Conservation (phyloP, 2,329 filamentous ascomycete species). For the Neurospora sp. region DNA sequence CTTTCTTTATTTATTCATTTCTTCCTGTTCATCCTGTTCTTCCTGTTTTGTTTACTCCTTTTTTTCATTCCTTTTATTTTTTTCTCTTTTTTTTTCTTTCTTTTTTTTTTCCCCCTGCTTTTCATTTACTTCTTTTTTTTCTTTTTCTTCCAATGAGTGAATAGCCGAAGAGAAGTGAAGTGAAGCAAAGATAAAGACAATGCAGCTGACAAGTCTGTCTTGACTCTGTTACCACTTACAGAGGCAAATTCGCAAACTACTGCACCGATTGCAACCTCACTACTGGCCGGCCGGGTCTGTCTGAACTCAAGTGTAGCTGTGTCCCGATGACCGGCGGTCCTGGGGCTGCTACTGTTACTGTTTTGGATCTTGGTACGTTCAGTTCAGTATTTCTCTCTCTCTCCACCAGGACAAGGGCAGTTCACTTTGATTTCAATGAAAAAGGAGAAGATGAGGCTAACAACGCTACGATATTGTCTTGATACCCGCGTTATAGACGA, state of each 20-base stretch:
- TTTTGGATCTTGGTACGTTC: constrained; percentile 12
- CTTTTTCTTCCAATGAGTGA: too few relatives aligned
- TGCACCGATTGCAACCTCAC: constrained; percentile 10
- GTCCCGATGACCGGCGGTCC: not conserved
- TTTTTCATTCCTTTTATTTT: not conserved
- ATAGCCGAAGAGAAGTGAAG: not conserved
- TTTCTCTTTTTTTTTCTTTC: not conserved
- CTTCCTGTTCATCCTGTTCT: too few relatives aligned
- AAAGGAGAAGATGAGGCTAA: not conserved
- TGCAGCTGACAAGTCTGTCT: not conserved
- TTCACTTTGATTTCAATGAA: not conserved
- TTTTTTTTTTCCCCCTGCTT: too few relatives aligned
- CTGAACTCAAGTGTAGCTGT: constrained; percentile 7
- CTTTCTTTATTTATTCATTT: too few relatives aligned
- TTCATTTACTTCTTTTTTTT: too few relatives aligned
- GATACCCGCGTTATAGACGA: constrained; percentile 3
- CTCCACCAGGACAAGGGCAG: not conserved
- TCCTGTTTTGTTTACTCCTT: too few relatives aligned
- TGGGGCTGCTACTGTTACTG: not conserved
- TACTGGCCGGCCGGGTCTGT: not conserved
- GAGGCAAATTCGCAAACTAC: constrained; percentile 15
- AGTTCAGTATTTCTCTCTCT: not conserved
- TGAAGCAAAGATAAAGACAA: not conserved
- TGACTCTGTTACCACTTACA: not conserved
- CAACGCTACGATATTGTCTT: not conserved